phyloP scores from a whole-genome alignment of 116 monocot species.

The Posidonia oceanica region DNA sequence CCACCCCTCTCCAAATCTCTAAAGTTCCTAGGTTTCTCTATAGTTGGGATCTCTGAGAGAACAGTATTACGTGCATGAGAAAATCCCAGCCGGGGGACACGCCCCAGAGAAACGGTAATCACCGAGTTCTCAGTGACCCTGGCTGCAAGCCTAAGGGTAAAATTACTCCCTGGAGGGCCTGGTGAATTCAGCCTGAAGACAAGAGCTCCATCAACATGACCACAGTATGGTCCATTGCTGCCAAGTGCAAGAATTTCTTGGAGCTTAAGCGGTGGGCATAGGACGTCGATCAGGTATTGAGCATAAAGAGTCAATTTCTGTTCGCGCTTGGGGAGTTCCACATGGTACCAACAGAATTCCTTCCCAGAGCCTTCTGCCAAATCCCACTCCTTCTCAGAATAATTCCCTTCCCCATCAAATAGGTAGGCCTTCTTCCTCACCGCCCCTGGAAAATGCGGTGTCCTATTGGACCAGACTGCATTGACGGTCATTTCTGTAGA shows the following conservation, averaged over 20 bases:
- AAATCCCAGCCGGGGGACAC: conserved; percentile 77
- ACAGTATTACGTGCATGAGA: conserved; percentile 37
- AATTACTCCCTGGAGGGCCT: conserved; percentile 59
- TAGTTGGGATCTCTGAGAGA: conserved; percentile 63
- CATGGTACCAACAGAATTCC: conserved; percentile 83
- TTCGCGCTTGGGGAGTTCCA: conserved; percentile 75
- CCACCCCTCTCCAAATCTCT: conserved; percentile 4
- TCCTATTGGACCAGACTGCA: neutral
- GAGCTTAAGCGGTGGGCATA: conserved; percentile 86
- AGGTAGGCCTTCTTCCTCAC: conserved; percentile 35
- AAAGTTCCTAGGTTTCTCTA: conserved; percentile 8
- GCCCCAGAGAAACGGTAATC: conserved; percentile 67
- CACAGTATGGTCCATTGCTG: conserved; percentile 84
- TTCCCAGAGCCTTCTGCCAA: conserved; percentile 14
- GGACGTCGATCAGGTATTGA: conserved; percentile 67
- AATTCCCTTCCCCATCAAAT: conserved; percentile 59
- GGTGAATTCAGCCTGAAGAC: conserved; percentile 85
- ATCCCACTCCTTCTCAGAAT: conserved; percentile 41
- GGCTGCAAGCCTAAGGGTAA: conserved; percentile 64
- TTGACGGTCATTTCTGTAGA: conserved; percentile 2
- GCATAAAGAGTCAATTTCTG: conserved; percentile 60
- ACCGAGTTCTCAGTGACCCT: conserved; percentile 64
- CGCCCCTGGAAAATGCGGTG: conserved; percentile 14
- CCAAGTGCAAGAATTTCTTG: conserved; percentile 91
- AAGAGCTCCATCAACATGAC: conserved; percentile 56